Conservation (phyloP, 352 stramenopile genomes). For the Plasmopara muralis region DNA sequence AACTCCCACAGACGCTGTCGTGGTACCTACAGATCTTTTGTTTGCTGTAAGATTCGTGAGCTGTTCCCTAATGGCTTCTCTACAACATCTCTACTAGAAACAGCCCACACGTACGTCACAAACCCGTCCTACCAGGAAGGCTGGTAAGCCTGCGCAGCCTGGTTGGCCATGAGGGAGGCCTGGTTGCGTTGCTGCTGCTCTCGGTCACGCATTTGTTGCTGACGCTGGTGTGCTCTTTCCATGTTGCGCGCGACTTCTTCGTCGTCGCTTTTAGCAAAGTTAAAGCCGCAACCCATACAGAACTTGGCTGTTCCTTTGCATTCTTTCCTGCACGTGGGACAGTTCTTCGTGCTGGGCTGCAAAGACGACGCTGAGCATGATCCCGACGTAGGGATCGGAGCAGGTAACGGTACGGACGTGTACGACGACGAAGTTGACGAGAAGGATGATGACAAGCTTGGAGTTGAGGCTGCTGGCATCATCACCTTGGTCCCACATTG, state of each 20-base stretch:
- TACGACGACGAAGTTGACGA: slow-evolving; percentile 27
- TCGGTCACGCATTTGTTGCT: slow-evolving; percentile 38
- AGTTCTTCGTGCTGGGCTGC: slow-evolving; percentile 48
- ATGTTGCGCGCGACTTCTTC: slow-evolving; percentile 75
- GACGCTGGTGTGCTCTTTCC: slow-evolving; percentile 44
- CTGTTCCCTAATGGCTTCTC: background rate
- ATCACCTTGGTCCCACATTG: slow-evolving; percentile 64
- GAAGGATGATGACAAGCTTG: slow-evolving; percentile 21
- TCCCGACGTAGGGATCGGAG: slow-evolving; percentile 44
- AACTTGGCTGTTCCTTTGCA: slow-evolving; percentile 80
- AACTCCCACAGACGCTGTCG: too few relatives aligned
- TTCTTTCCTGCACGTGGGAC: slow-evolving; percentile 50
- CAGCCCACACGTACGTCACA: background rate
- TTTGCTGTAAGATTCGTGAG: background rate
- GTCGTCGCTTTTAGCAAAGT: slow-evolving; percentile 70
- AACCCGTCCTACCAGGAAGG: slow-evolving; percentile 21
- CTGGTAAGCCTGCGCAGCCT: slow-evolving; percentile 43
- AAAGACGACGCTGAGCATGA: slow-evolving; percentile 29
- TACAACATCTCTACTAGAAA: background rate
- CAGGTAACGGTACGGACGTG: slow-evolving; percentile 43
- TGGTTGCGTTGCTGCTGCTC: slow-evolving; percentile 61
- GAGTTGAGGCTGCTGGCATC: slow-evolving; percentile 10
- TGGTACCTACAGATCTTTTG: background rate
- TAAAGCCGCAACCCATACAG: slow-evolving; percentile 73
- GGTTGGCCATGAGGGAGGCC: slow-evolving; percentile 59